phyloP scores from a whole-genome alignment of 2,329 filamentous ascomycete genomes.

The Fusarium oligoseptatum region DNA sequence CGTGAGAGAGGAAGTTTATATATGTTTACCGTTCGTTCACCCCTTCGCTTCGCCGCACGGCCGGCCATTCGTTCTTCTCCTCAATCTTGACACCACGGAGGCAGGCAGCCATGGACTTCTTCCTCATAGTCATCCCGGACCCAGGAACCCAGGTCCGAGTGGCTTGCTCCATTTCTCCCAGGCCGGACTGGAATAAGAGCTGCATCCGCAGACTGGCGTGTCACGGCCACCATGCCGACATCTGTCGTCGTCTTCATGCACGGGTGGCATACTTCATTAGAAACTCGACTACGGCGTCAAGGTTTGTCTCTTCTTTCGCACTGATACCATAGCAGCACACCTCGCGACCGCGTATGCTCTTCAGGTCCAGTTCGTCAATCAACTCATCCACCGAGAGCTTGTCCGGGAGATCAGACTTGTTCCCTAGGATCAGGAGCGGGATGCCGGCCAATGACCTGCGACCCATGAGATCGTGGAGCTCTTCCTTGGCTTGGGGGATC shows the following conservation, averaged over 20 bases:
- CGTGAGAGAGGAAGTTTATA: constrained; percentile 54
- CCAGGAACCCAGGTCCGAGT: constrained; percentile 5
- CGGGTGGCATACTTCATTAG: constrained; percentile 89
- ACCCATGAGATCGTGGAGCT: constrained; percentile 89
- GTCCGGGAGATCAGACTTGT: constrained; percentile 95
- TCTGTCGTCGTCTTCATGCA: constrained; percentile 53
- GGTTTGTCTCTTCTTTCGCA: constrained; percentile 98
- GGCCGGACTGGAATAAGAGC: constrained; percentile 3
- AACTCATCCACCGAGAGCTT: constrained; percentile 94
- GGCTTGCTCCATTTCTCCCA: constrained; percentile 10
- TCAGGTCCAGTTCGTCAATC: constrained; percentile 92
- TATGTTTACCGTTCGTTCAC: constrained; percentile 44
- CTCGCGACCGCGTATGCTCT: constrained; percentile 89
- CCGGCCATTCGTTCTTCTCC: constrained; percentile 28
- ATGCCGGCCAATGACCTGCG: constrained; percentile 90
- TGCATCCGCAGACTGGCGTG: constrained; percentile 21
- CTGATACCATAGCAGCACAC: constrained; percentile 99
- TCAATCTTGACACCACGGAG: constrained; percentile 2
- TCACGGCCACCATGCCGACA: constrained; percentile 24
- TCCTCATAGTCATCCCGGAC: constrained; percentile 2
- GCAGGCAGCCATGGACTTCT: constrained; percentile 12
- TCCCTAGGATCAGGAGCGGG: constrained; percentile 92
- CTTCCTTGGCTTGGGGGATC: constrained; percentile 88
- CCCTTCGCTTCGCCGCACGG: constrained; percentile 34
- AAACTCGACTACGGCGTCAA: constrained; percentile 97